phyloP scores from a whole-genome alignment of 108 stramenopile species.

The Cyclotella choctawhatcheeana region DNA sequence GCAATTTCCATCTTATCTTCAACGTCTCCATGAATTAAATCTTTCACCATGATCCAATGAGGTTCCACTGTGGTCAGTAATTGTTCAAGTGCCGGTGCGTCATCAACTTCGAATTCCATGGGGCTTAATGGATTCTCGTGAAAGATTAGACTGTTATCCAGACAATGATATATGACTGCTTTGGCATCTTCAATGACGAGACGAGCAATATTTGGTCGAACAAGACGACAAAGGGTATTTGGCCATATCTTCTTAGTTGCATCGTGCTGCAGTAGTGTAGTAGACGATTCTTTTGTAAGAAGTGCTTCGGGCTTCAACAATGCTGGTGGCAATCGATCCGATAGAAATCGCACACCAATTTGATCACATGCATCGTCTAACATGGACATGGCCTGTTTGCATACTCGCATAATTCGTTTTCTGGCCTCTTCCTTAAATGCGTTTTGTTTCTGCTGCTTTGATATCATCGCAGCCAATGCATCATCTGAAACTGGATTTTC shows the following conservation, averaged over 20 bases:
- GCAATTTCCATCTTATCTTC: constrained; percentile 92
- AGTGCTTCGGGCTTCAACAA: constrained; percentile 64
- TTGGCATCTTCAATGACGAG: constrained; percentile 91
- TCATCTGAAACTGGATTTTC: constrained; percentile 53
- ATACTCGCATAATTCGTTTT: constrained; percentile 81
- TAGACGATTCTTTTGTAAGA: constrained; percentile 52
- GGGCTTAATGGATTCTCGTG: constrained; percentile 89
- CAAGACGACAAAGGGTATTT: constrained; percentile 78
- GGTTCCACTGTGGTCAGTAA: constrained; percentile 90
- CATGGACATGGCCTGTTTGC: constrained; percentile 79
- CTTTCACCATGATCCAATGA: constrained; percentile 84
- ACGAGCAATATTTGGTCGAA: constrained; percentile 88
- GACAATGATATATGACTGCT: constrained; percentile 96
- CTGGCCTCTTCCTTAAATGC: constrained; percentile 75
- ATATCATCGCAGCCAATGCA: constrained; percentile 26
- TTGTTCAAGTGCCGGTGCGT: constrained; percentile 94
- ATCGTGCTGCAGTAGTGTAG: constrained; percentile 30
- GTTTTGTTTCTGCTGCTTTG: constrained; percentile 44
- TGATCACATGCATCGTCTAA: constrained; percentile 95
- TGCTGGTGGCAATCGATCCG: constrained; percentile 93
- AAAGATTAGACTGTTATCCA: constrained; percentile 90
- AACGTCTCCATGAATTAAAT: constrained; percentile 87
- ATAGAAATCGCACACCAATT: constrained; percentile 89
- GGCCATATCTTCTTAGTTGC: constrained; percentile 68
- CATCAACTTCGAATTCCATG: constrained; percentile 98